A percentile compares a stretch with the other conserved stretches of the same genome.
These are phyloP conservation scores for Patellifolia procumbens DNA, from an alignment of 179 eudicot species.

Conservation along the genomic window DNA sequence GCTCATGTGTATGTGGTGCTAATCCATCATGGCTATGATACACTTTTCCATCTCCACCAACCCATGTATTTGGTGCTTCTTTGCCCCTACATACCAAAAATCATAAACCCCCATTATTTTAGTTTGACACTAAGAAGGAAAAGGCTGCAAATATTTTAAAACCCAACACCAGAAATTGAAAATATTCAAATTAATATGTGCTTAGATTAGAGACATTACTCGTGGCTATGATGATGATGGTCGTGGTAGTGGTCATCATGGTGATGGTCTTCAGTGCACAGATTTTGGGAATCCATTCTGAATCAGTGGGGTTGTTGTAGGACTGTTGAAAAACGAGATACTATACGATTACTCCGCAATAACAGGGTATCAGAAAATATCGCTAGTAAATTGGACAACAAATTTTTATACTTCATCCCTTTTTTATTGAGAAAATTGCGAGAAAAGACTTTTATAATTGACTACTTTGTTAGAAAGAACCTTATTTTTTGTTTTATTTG, in stretches of 20 bases:
- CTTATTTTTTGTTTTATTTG: too few species aligned
- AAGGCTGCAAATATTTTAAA: neutral
- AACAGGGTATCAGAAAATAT: too few species aligned
- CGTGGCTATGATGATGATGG: constrained; percentile 39
- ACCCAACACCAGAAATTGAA: neutral
- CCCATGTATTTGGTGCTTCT: constrained; percentile 41
- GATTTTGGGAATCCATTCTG: constrained; percentile 59
- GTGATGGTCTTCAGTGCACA: constrained; percentile 20
- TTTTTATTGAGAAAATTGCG: too few species aligned
- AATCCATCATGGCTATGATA: constrained; percentile 98
- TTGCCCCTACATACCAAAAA: constrained; percentile 11
- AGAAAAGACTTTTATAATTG: too few species aligned
- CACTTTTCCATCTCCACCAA: constrained; percentile 76
- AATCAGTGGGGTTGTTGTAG: neutral
- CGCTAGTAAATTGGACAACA: too few species aligned
- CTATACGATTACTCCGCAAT: neutral
- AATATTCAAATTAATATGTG: neutral
- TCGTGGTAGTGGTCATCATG: constrained; percentile 29
- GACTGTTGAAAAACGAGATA: neutral
- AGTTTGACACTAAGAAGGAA: neutral
- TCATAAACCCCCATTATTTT: neutral
- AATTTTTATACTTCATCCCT: too few species aligned
- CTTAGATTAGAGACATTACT: constrained; percentile 33
- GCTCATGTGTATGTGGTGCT: constrained; percentile 95
- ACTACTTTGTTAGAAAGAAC: too few species aligned